Conservation (phyloP, 1,284 basidiomycete genomes). For the Irpex rosettiformis region DNA sequence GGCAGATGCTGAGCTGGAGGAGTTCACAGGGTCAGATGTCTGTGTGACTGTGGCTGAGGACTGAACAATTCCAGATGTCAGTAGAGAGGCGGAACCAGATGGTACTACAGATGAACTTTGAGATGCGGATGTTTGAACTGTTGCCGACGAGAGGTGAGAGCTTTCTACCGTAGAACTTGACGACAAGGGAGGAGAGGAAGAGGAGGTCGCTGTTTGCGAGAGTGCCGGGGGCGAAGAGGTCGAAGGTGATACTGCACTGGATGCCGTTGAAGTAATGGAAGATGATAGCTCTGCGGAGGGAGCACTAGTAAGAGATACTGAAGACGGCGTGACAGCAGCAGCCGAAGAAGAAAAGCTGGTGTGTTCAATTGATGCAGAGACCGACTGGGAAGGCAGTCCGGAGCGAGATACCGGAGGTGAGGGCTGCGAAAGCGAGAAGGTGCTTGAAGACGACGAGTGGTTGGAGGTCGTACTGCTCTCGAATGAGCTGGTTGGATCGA, state of each 20-base stretch:
- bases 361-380: not conserved
- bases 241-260: not conserved
- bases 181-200: not conserved
- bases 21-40: not conserved
- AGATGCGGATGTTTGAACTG: not conserved
- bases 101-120: not conserved
- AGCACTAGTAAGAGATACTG: no score
- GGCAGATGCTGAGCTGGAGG: not conserved
- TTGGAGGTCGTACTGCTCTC: not conserved
- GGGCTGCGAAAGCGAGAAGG: not conserved
- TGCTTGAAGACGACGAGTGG: not conserved
- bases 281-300: no score
- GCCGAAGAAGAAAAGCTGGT: no score
- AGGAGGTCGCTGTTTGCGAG: not conserved
- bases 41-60: not conserved
- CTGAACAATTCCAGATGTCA: not conserved
- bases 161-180: not conserved
- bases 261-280: not conserved
- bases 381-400: no score
- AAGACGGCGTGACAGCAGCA: no score
- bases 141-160: not conserved
- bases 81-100: not conserved
- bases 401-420: no score
- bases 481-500: not conserved
- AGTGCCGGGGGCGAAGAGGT: not conserved